Evolutionary conservation across 768 basidiomycete genomes (phyloP), one percentile per base, ranked within the genome.

Genomic region (Hericium rajendrae): DNA sequence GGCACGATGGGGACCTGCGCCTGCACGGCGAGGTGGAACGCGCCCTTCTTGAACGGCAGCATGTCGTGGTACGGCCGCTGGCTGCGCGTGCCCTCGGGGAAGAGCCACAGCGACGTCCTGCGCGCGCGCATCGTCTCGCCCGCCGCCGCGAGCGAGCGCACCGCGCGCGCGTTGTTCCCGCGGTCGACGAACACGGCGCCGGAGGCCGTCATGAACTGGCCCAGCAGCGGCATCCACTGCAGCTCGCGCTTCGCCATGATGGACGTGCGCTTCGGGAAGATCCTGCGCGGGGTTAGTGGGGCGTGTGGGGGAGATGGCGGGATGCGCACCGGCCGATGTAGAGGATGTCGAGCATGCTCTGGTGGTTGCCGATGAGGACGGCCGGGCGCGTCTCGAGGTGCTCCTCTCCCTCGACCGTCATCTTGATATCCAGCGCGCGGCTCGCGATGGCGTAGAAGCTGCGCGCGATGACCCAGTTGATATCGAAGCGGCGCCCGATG

Each of bases 211-310:
- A 98, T 87, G 75, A 86, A 98, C 59, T 90, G 90, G 1, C 95
- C 95, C 15, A 98, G 78, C 18, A 81, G 57, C 1, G 97, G 97
- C 0, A 82, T 76, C 77, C 78, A 95, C 63, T 86, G 84, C 38
- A 98, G 74, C 50, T 91, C 88, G 65, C 86, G 85, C 78, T 99
- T 99, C 18, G 94, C 86, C 83, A 94, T 91, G 68, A 99, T 94
- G 46, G 87, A 81, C 5, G 91, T 79, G 60, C 81, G 80, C 62
- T 79, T 79, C 12, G 92, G 95, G 74, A 97, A 88, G 62, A 92
- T 76, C 64, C 91, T 89, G 63, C 6, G 61, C 38, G 48, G 20
- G 13, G 26, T 43, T 38, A 51, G 43, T 51, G 43, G 48, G 38
- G 58, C 56, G 38, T 48, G 22, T 16, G 15, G 60, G 8, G 18